Evolutionary conservation across 805 yeast genomes (phyloP), one percentile per base, ranked within the genome.

Genomic region (Vanderwaltozyma tropicalis): DNA sequence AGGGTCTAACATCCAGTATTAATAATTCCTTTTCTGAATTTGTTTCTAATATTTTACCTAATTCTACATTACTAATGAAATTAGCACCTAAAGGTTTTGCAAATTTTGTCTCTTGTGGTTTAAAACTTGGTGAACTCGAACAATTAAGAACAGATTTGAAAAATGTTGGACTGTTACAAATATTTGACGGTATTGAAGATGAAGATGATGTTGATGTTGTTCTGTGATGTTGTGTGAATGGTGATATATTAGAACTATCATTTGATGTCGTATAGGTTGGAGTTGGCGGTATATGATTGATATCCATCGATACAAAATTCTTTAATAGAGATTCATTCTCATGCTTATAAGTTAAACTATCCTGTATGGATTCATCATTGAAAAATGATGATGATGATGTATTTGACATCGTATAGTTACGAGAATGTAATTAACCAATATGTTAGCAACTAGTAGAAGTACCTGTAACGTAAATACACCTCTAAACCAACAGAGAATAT

Each of bases 1-100:
- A 85, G 0, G 96, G 84, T 39, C 97, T 65, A 10, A 82, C 78
- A 55, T 88, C 97, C 11, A 57, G 35, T 11, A 53, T 21, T 14
- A 57, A 27, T 29, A 52, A 34, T 24, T 44, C 35, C 5, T 40
- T 43, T 0, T 17, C 10, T 6, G 31, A 31, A 17, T 29, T 27
- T 5, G 18, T 31, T 15, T 34, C 41, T 15, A 44, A 18, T 18
- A 43, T 35, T 24, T 38, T 42, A 16, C 50, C 49, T 16, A 53
- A 35, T 39, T 49, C 55, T 7, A 41, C 41, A 6, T 52, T 49
- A 5, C 50, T 35, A 2, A 53, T 39, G 8, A 52, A 26, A 15
- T 37, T 17, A n/a, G 47, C 44, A 15, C 45, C 49, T 4, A 35
- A 34, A 15, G 57, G 60, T 28, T 47, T 53, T 5, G 41, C 40